Percentiles rank a stretch among this genome's conserved stretches.
These are phyloP conservation scores for Cryptococcus sp. DNA, from an alignment of 1,284 basidiomycete species.

Conservation along the genomic window DNA sequence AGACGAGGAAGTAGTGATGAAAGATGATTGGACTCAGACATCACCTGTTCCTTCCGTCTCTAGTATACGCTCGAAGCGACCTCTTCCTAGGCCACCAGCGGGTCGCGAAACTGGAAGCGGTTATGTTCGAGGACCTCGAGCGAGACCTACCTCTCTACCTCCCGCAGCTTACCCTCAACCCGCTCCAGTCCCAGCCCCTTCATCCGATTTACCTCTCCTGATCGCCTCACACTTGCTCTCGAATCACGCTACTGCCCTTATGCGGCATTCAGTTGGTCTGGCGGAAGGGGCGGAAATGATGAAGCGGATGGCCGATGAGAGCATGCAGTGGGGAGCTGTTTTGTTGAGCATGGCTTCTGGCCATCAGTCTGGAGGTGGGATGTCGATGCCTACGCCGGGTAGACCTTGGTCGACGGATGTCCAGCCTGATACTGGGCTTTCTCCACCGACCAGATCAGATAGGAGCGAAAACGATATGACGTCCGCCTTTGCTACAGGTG, in stretches of 20 bases:
- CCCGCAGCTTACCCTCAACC: background rate
- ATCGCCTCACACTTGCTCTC: constrained; percentile 33
- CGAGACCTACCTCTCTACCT: background rate
- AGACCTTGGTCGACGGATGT: background rate
- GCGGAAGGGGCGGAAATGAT: constrained; percentile 20
- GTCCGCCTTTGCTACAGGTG: too few species aligned
- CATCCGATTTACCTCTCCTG: constrained; percentile 13
- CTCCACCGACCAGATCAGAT: too few species aligned
- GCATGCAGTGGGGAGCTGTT: constrained; percentile 26
- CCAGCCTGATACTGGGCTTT: background rate
- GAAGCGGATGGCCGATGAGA: constrained; percentile 25
- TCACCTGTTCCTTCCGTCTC: constrained; percentile 2
- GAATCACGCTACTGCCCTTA: constrained; percentile 26
- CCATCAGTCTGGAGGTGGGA: background rate
- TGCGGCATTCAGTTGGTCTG: constrained; percentile 23
- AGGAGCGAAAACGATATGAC: too few species aligned
- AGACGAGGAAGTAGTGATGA: background rate
- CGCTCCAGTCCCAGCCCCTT: constrained; percentile 4
- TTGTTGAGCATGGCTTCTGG: constrained; percentile 18
- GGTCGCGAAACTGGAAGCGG: background rate
- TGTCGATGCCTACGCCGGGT: background rate
- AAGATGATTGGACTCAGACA: background rate
- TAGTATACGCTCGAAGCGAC: constrained; percentile 1
- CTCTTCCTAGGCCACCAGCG: constrained; percentile 12
- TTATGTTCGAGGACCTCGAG: background rate